These are phyloP conservation scores for Arabis hirsuta DNA, from an alignment of 345 rosid species.

Conservation along the genomic window DNA sequence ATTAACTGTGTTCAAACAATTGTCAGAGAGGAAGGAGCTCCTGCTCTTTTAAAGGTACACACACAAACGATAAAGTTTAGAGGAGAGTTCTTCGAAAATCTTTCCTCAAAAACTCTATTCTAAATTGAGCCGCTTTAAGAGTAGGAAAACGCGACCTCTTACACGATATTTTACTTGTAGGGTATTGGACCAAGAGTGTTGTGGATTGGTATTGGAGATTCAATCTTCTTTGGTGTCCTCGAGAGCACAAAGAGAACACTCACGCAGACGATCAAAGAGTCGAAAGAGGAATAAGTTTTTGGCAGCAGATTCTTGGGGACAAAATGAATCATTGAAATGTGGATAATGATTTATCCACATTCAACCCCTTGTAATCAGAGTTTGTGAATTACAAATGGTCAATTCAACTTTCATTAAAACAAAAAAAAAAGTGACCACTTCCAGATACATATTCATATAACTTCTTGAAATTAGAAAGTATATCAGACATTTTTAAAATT, in stretches of 20 bases:
- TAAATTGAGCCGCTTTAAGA: not conserved
- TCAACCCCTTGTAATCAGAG: conserved; percentile 19
- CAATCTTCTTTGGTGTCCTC: conserved; percentile 84
- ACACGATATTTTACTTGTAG: conserved; percentile 41
- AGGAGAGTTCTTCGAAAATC: not conserved
- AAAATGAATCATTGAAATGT: not conserved
- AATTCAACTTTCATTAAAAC: conserved; percentile 8
- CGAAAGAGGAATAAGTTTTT: conserved; percentile 43
- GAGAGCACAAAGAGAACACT: conserved; percentile 82
- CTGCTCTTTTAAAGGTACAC: conserved; percentile 84
- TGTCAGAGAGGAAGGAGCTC: conserved; percentile 83
- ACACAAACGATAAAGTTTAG: not conserved
- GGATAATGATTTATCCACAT: conserved; percentile 15
- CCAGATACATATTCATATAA: not conserved
- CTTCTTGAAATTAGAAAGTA: not conserved
- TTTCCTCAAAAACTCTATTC: not conserved
- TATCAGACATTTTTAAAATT: not conserved
- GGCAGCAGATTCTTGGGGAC: not conserved
- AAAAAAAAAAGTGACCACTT: not conserved
- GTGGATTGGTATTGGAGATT: conserved; percentile 96
- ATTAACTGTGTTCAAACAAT: conserved; percentile 85
- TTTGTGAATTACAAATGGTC: conserved; percentile 17
- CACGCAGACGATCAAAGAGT: conserved; percentile 47
- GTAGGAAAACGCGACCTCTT: not conserved
- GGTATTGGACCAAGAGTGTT: conserved; percentile 87